Evolutionary conservation across 2,329 filamentous ascomycete species (phyloP), one percentile per base, ranked within the genome.

Genomic region (Colletotrichum lini): DNA sequence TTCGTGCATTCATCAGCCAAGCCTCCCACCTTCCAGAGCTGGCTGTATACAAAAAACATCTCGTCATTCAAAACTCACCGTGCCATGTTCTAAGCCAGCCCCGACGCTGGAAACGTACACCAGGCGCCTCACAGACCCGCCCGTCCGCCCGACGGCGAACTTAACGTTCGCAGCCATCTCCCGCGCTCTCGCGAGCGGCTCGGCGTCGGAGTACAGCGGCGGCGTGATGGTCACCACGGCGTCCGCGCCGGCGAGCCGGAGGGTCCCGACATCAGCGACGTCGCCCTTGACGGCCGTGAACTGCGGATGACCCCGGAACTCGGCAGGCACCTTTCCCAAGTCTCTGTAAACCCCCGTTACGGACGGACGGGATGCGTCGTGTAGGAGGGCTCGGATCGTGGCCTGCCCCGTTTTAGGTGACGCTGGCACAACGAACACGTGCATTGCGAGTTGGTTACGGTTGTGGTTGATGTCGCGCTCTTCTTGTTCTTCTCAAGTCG

Each of bases 111-210:
- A 70, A 23, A 70, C 52, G 15, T 70, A 70, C 7, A 70, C 57
- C 35, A 70, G 1, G 50, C 67, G 50, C 4, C 45, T 61, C 21
- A 62, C 63, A 7, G 67, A 18, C 12, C 38, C 49, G 7, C n/a
- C 23, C 10, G 72, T 77, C 73, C 80, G 76, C 1, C 80, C 76
- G 0, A 76, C 62, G 0, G 79, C 76, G 6, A 77, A 75, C 53
- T 79, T 77, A 61, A 83, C 77, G 54, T 82, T 82, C 15, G 76
- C 76, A 35, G 82, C 77, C 12, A 83, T 64, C 18, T 80, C 85
- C 73, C 4, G 77, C 78, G 60, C 75, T 77, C 21, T 79, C 72
- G 23, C 70, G 72, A 18, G 73, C 49, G 26, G 79, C 75, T 8
- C 70, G 64, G 7, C 75, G 77, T 50, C 79, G 75, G 13, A 73